Evolutionary conservation across 179 eudicot genomes (phyloP).

Genomic region (Corrigiola litoralis): DNA sequence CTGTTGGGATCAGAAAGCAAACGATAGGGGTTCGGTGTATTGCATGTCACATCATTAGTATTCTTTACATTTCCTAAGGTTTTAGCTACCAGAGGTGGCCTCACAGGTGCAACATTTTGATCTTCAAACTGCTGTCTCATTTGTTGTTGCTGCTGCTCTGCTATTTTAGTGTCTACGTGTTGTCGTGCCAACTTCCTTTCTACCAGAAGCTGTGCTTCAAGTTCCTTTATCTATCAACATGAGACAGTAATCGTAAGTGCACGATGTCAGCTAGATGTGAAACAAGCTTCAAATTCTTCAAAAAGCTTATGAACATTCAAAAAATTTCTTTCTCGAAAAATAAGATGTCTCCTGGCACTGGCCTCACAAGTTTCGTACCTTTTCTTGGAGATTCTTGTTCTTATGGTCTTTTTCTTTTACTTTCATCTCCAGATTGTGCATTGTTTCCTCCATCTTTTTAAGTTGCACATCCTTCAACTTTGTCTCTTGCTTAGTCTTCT

Average conservation of each 20-base stretch:
- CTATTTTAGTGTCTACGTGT: conserved; percentile 79
- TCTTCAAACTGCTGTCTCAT: conserved; percentile 50
- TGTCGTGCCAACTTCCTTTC: conserved; percentile 91
- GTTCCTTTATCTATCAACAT: conserved; percentile 74
- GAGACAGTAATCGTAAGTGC: too few relatives aligned
- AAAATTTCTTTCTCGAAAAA: not conserved
- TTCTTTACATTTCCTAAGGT: conserved; percentile 32
- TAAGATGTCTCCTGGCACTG: not conserved
- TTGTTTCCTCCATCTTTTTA: conserved; percentile 79
- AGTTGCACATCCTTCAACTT: conserved; percentile 73
- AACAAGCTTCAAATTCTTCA: too few relatives aligned
- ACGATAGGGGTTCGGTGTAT: conserved; percentile 25
- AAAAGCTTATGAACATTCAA: too few relatives aligned
- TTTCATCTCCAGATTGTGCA: conserved; percentile 60
- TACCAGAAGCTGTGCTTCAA: conserved; percentile 78
- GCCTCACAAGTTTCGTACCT: conserved; percentile 36
- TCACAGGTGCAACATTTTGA: conserved; percentile 29
- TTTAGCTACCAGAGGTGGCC: conserved; percentile 57
- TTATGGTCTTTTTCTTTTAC: conserved; percentile 79
- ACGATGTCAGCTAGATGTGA: too few relatives aligned
- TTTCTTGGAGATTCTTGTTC: conserved; percentile 76
- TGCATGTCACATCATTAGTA: conserved; percentile 28
- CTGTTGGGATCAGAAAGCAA: conserved; percentile 34
- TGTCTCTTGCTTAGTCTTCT: conserved; percentile 70
- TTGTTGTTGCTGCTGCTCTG: conserved; percentile 53